Evolutionary conservation across 1,284 basidiomycete genomes (phyloP), one percentile per base, ranked within the genome.

Genomic region (Trametes versicolor): DNA sequence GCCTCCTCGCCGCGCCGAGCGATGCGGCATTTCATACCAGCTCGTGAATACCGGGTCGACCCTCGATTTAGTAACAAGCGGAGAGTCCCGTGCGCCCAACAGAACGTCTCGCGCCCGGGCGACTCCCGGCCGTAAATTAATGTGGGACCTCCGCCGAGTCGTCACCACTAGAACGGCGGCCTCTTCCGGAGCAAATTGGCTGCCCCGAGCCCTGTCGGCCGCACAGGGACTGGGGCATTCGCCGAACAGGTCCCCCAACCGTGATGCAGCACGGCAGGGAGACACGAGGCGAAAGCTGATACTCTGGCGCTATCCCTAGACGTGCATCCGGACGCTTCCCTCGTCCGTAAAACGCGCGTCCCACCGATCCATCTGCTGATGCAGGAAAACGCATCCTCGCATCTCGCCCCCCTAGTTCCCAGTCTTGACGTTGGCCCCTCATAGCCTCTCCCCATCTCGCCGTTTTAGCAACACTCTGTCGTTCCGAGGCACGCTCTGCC

Each of bases 41-140:
- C 43, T 48, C 23, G 41, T 55, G 27, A 32, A 48, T 29, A 49
- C 21, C 39, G 43, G 29, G 49, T 58, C 49, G 34, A 13, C 48
- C 49, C 57, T 62, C 55, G 51, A 62, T 50, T 48, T 61, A 36
- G 41, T 37, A 45, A 37, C 51, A 60, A 55, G 56, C 65, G 58
- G 57, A 54, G 54, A 43, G 60, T 23, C 53, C 60, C 64, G 62
- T 65, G 63, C 64, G 63, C 64, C 60, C 60, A 56, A 50, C 64
- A 49, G 58, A 62, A 62, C 43, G 62, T 52, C 67, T 64, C 61
- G 60, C 62, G 60, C 70, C 64, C 69, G 69, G 64, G 57, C 60
- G 60, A 64, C 68, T 57, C 51, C 66, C 68, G 70, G 68, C 71
- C 70, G 71, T 50, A 65, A 63, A 62, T 65, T 64, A 69, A 67